Conservation (phyloP, 73 alveolate genomes). For the Symbiodinium natans region DNA sequence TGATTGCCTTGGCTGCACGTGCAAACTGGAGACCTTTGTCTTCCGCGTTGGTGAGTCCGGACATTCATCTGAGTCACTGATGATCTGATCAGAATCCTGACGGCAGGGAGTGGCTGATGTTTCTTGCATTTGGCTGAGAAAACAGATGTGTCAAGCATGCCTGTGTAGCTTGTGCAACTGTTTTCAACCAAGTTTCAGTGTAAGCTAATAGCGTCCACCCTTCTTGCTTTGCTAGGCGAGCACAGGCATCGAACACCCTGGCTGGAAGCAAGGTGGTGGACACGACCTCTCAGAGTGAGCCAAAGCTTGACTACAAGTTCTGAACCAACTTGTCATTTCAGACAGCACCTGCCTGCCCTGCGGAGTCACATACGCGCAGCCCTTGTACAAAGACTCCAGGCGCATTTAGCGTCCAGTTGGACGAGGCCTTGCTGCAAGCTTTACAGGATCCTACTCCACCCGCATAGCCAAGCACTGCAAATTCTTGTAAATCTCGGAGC, state of each 20-base stretch:
- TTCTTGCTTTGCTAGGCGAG: constrained; percentile 17
- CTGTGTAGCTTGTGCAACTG: no score
- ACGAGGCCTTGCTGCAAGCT: background rate
- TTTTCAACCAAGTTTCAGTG: background rate
- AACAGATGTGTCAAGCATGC: background rate
- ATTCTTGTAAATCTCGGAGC: no score
- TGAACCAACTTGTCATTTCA: background rate
- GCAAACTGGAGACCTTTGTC: background rate
- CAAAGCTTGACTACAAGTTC: background rate
- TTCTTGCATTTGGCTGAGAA: no score
- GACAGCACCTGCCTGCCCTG: background rate
- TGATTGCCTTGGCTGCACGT: constrained; percentile 28
- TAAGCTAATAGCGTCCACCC: constrained; percentile 59
- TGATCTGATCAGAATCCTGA: background rate
- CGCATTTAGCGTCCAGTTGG: constrained; percentile 53
- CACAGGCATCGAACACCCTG: background rate
- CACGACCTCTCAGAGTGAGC: background rate
- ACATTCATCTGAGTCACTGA: background rate
- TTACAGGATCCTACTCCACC: background rate
- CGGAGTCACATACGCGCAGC: constrained; percentile 33
- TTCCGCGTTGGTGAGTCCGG: background rate
- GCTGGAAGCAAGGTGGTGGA: background rate
- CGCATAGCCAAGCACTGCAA: background rate
- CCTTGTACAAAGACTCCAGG: constrained; percentile 74
- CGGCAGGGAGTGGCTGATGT: background rate